phyloP scores from a whole-genome alignment of 2,329 filamentous ascomycete species.

The Westerdykella sp. region DNA sequence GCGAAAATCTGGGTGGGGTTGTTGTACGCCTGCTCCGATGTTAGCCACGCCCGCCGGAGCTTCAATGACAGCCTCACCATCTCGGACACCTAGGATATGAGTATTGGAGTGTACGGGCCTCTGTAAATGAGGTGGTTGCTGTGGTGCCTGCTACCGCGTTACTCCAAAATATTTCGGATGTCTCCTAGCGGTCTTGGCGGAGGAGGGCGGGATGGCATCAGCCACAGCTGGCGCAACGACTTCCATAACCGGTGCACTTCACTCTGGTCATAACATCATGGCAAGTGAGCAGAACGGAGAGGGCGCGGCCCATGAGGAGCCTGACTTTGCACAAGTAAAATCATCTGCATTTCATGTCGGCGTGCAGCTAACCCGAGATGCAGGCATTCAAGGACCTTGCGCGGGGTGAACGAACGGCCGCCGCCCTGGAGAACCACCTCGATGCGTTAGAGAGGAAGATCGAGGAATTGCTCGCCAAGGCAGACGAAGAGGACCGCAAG shows the following conservation, averaged over 20 bases:
- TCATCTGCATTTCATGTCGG: neutral
- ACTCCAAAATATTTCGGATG: too few relatives aligned
- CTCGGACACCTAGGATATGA: too few relatives aligned
- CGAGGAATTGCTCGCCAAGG: conserved; percentile 46
- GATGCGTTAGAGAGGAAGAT: conserved; percentile 51
- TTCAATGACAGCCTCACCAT: too few relatives aligned
- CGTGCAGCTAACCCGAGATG: conserved; percentile 9
- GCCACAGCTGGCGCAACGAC: neutral
- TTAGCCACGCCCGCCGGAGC: too few relatives aligned
- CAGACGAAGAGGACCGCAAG: conserved; percentile 38
- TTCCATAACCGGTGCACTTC: neutral
- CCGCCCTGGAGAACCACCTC: conserved; percentile 51
- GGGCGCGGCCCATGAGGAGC: conserved; percentile 18
- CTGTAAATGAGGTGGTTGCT: too few relatives aligned
- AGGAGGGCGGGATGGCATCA: too few relatives aligned
- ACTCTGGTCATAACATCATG: conserved; percentile 15
- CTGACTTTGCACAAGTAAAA: conserved; percentile 33
- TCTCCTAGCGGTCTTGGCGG: too few relatives aligned
- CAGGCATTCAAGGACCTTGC: conserved; percentile 48
- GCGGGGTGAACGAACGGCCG: conserved; percentile 51
- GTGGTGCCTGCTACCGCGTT: too few relatives aligned
- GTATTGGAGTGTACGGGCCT: too few relatives aligned
- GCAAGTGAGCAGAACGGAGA: conserved; percentile 27
- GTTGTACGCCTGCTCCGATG: conserved; percentile 31
- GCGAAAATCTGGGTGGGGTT: conserved; percentile 98